These are phyloP conservation scores for Hypomontagnella submonticulosa DNA, from an alignment of 495 filamentous ascomycete genomes.

Conservation along the genomic window DNA sequence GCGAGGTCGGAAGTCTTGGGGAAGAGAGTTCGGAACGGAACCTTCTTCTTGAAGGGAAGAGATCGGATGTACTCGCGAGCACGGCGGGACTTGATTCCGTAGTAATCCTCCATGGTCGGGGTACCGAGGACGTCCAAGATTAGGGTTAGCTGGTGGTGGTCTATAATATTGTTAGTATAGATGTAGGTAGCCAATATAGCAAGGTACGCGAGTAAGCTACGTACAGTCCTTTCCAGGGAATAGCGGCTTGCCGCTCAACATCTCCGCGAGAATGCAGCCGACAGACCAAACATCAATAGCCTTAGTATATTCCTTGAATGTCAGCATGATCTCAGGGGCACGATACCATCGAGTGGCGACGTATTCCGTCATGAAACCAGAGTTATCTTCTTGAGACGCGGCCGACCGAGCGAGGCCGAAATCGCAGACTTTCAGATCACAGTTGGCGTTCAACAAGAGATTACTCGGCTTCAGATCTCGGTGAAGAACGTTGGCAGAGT, in stretches of 20 bases:
- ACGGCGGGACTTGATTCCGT: slow-evolving; percentile 98
- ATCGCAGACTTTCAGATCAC: slow-evolving; percentile 98
- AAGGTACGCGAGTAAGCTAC: slow-evolving; percentile 48
- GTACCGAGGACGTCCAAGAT: slow-evolving; percentile 98
- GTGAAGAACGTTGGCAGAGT: slow-evolving; percentile 98
- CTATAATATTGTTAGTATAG: slow-evolving; percentile 60
- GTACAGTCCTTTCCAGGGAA: slow-evolving; percentile 99
- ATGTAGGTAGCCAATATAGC: neutral
- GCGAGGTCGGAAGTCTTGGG: slow-evolving; percentile 95
- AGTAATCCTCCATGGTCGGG: slow-evolving; percentile 99
- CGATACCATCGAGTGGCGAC: slow-evolving; percentile 99
- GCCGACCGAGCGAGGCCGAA: slow-evolving; percentile 95
- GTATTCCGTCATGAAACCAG: slow-evolving; percentile 99
- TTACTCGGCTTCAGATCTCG: slow-evolving; percentile 98
- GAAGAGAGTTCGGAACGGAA: slow-evolving; percentile 96
- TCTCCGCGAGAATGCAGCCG: slow-evolving; percentile 99
- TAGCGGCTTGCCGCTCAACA: slow-evolving; percentile 97
- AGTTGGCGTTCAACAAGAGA: slow-evolving; percentile 96
- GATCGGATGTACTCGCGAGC: slow-evolving; percentile 99
- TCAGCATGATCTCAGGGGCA: slow-evolving; percentile 99
- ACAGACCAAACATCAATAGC: slow-evolving; percentile 99
- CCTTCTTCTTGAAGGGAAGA: slow-evolving; percentile 99
- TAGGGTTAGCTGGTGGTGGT: slow-evolving; percentile 97
- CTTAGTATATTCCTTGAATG: slow-evolving; percentile 99
- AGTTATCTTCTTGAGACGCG: slow-evolving; percentile 96